Conservation (phyloP, 129 eudicot species). For the Ambrosia trifida region DNA sequence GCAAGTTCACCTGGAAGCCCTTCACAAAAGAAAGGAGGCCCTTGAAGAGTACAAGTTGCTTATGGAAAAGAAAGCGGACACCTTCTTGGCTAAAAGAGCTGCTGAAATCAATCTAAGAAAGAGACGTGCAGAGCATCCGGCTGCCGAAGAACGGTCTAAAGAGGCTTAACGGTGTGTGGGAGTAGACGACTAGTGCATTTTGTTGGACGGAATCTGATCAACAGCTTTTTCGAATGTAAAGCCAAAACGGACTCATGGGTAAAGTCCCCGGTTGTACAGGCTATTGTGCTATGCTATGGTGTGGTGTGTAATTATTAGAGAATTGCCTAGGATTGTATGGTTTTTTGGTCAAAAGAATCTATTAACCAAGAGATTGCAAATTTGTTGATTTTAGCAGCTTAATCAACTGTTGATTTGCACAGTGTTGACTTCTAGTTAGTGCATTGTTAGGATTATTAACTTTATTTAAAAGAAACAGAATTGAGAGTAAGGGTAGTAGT, state of each 20-base stretch:
- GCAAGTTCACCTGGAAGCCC: constrained; percentile 3
- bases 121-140: constrained; percentile 24
- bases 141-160: constrained; percentile 25
- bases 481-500: no score
- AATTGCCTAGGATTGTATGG: no score
- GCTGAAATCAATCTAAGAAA: constrained; percentile 28
- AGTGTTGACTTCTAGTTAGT: no score
- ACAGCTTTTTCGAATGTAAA: constrained; percentile 21
- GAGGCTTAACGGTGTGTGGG: constrained; percentile 33
- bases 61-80: constrained; percentile 17
- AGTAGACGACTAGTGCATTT: constrained; percentile 25
- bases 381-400: no score
- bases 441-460: no score
- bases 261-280: constrained; percentile 3
- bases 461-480: no score
- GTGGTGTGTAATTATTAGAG: no score
- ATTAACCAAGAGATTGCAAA: no score
- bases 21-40: constrained; percentile 10
- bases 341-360: no score
- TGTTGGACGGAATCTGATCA: constrained; percentile 26
- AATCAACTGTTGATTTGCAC: no score
- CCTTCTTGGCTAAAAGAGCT: constrained; percentile 22
- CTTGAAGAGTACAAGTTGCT: not conserved
- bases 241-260: constrained; percentile 22
- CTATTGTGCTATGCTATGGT: not conserved